A percentile compares a stretch with the other conserved stretches of the same genome.
Evolutionary conservation across 495 filamentous ascomycete genomes (phyloP).

Genomic region (Xylaria bambusicola): DNA sequence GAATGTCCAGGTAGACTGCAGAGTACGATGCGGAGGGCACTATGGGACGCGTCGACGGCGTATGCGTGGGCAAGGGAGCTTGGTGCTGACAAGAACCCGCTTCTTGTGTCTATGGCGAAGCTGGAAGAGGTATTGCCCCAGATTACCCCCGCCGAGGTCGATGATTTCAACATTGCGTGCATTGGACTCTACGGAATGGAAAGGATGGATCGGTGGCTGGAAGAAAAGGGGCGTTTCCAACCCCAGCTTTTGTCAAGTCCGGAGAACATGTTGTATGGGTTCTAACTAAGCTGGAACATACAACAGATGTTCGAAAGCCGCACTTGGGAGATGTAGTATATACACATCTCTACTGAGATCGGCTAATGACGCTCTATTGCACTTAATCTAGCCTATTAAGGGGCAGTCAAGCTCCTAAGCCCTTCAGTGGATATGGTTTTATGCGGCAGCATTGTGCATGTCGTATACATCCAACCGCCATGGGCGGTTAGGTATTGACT

Average conservation of each 20-base stretch:
- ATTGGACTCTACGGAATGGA: constrained; percentile 13
- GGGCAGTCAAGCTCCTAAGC: no score
- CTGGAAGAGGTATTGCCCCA: background rate
- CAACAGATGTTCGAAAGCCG: background rate
- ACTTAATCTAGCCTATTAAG: no score
- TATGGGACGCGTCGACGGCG: constrained; percentile 40
- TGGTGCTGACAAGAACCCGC: background rate
- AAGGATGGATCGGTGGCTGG: constrained; percentile 1
- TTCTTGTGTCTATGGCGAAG: constrained; percentile 1
- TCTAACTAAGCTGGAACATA: background rate
- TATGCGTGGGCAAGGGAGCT: constrained; percentile 27
- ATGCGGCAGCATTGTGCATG: no score
- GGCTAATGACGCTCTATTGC: no score
- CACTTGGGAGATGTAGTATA: no score
- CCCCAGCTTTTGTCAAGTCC: background rate
- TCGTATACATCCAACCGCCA: no score
- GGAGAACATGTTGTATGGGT: background rate
- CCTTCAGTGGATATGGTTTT: no score
- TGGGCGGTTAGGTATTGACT: no score
- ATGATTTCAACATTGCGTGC: constrained; percentile 5
- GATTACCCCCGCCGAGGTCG: constrained; percentile 6
- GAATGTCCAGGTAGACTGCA: constrained; percentile 32
- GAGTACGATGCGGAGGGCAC: constrained; percentile 31
- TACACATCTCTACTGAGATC: no score
- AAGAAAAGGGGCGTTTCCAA: background rate